Evolutionary conservation across 129 eudicot genomes (phyloP), one percentile per base, ranked within the genome.

Genomic region (Artemisia tridentata): DNA sequence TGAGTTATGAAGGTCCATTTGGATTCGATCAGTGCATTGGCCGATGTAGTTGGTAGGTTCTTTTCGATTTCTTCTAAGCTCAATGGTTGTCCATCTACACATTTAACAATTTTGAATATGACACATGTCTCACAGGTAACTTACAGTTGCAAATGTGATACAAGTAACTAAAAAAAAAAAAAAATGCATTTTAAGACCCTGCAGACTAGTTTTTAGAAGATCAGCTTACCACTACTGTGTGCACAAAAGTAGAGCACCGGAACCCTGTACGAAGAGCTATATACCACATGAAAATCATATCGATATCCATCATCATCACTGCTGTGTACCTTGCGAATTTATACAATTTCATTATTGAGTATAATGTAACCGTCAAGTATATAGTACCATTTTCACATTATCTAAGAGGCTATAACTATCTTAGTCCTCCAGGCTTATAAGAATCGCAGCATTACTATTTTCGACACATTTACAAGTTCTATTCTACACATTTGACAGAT

Each of bases 1-100:
- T 79, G 93, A 74, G 99, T 95, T 60, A 90, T 80, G 82, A 95
- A 95, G 45, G 96, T 95, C 99, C 96, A 95, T 74, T 90, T 90
- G 45, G 86, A 82, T 77, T 78, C 92, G 14, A 61, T 54, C 20
- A 86, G 83, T 77, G 79, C 56, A 75, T 88, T 59, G 4, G 79
- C 80, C 3, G 97, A 82, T 73, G 50, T 78, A 17, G 75, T 74
- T 51, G 95, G 86, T 71, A 95, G 86, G 65, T 81, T 91, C 81
- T 85, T 90, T 59, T 87, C 91, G 46, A 95, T 84, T 63, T 85
- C 89, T 67, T 83, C 86, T 63, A 86, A 55, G 59, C 59, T 55
- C 75, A 88, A 66, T 50, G 88, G 86, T 65, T 87, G 89, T 67
- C 99, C 99, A 82, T 90, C 93, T 87, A 72, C 63, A 56, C 14